phyloP scores from a whole-genome alignment of 768 basidiomycete species.

The Botryobasidium botryosum region DNA sequence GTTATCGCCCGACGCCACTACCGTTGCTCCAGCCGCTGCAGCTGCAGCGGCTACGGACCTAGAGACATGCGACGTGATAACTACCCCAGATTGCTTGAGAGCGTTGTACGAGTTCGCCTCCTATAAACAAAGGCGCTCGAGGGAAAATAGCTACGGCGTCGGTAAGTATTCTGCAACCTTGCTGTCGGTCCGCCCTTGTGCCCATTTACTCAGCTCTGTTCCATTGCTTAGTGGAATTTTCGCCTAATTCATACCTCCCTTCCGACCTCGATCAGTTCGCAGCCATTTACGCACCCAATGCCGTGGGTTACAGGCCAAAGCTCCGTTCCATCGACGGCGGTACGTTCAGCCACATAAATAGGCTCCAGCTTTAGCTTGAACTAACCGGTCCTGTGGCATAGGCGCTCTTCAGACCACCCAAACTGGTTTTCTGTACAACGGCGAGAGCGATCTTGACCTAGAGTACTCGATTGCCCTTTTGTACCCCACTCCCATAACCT shows the following conservation, averaged over 20 bases:
- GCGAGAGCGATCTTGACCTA: conserved; percentile 56
- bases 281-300: conserved; percentile 23
- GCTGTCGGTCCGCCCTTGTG: too few species aligned
- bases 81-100: background rate
- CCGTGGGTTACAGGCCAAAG: conserved; percentile 25
- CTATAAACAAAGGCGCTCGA: conserved; percentile 12
- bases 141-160: background rate
- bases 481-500: conserved; percentile 18
- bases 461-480: conserved; percentile 17
- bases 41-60: too few species aligned
- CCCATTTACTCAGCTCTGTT: too few species aligned
- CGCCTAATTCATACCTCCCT: conserved; percentile 31
- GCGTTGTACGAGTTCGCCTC: conserved; percentile 12
- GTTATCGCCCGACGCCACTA: background rate
- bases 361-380: too few species aligned
- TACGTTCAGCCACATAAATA: too few species aligned
- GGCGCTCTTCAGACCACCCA: conserved; percentile 2
- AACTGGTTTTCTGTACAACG: conserved; percentile 31
- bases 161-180: background rate
- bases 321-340: conserved; percentile 24
- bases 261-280: conserved; percentile 18
- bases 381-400: too few species aligned
- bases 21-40: background rate
- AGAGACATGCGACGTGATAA: background rate
- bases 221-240: conserved; percentile 40